Evolutionary conservation across 1,139 yeast genomes (phyloP).

Genomic region (Casaregolazyma suthepensis): DNA sequence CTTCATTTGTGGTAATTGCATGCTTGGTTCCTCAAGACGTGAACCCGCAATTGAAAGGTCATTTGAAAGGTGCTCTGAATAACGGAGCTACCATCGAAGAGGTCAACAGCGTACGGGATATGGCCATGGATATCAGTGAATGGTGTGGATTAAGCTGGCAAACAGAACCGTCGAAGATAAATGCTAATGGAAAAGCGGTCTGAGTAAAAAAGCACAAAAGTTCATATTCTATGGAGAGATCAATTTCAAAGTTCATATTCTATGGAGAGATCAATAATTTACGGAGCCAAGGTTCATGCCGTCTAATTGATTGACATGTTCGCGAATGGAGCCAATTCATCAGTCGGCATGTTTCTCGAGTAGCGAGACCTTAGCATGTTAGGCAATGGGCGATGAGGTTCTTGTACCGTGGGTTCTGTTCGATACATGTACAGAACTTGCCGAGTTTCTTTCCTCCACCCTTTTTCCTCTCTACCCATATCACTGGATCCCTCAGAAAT

Average conservation of each 20-base stretch:
- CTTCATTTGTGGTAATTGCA: slow-evolving; percentile 72
- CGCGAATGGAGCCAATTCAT: neutral
- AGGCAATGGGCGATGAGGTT: neutral
- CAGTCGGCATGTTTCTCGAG: neutral
- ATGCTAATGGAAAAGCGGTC: slow-evolving; percentile 27
- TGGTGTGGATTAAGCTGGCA: slow-evolving; percentile 75
- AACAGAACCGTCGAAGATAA: slow-evolving; percentile 48
- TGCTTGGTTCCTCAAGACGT: slow-evolving; percentile 88
- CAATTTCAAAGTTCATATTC: slow-evolving; percentile 38
- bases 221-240: slow-evolving; percentile 39
- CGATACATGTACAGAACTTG: slow-evolving; percentile 17
- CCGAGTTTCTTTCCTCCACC: slow-evolving; percentile 16
- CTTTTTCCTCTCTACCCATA: slow-evolving; percentile 16
- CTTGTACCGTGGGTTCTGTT: slow-evolving; percentile 12
- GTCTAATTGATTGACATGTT: slow-evolving; percentile 5
- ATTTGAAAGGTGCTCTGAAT: slow-evolving; percentile 75
- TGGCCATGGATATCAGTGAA: slow-evolving; percentile 61
- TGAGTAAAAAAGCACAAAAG: slow-evolving; percentile 31
- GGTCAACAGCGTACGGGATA: slow-evolving; percentile 49
- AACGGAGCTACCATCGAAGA: slow-evolving; percentile 68
- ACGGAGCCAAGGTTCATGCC: neutral
- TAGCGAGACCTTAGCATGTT: neutral
- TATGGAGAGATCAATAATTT: slow-evolving; percentile 33
- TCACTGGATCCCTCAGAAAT: slow-evolving; percentile 11
- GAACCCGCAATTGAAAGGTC: slow-evolving; percentile 91